Percentiles rank a stretch among this genome's conserved stretches.
phyloP scores from a whole-genome alignment of 164 flowering plant species.

The Hamamelis virginiana region DNA sequence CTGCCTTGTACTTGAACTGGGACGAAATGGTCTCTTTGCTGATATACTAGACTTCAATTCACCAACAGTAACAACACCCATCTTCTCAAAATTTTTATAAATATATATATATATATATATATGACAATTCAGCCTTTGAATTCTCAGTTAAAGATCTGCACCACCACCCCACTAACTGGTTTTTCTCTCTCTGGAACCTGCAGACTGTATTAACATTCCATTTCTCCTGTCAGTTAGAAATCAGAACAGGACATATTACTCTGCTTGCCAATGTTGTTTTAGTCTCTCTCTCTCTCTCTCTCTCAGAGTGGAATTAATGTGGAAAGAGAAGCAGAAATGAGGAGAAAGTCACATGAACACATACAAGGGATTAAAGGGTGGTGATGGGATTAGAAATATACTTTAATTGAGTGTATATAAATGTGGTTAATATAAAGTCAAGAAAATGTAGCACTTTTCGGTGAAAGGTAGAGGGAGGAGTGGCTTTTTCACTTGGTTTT shows the following conservation, averaged over 20 bases:
- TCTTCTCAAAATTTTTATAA: constrained; percentile 25
- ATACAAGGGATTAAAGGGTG: constrained; percentile 39
- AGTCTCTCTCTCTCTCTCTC: constrained; percentile 8
- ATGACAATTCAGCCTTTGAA: constrained; percentile 4
- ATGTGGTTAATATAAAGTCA: constrained; percentile 40
- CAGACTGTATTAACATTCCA: background rate
- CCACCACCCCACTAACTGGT: constrained; percentile 7
- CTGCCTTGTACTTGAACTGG: constrained; percentile 68
- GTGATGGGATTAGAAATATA: constrained; percentile 17
- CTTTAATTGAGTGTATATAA: constrained; percentile 32
- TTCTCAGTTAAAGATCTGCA: background rate
- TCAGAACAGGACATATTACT: background rate
- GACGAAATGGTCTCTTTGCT: constrained; percentile 78
- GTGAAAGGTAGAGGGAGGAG: constrained; percentile 48
- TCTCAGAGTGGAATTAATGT: constrained; percentile 3
- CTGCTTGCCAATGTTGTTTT: constrained; percentile 3
- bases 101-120: too few species aligned
- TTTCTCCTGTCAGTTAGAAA: background rate
- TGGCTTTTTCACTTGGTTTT: constrained; percentile 30
- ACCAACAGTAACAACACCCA: constrained; percentile 73
- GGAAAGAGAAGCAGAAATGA: constrained; percentile 15
- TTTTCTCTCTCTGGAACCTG: constrained; percentile 6
- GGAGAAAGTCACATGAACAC: constrained; percentile 31
- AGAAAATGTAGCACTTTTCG: constrained; percentile 56
- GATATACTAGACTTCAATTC: constrained; percentile 89